Base-by-base conservation (phyloP, 2,329 filamentous ascomycete genomes). In the Diaporthe capsici region DNA sequence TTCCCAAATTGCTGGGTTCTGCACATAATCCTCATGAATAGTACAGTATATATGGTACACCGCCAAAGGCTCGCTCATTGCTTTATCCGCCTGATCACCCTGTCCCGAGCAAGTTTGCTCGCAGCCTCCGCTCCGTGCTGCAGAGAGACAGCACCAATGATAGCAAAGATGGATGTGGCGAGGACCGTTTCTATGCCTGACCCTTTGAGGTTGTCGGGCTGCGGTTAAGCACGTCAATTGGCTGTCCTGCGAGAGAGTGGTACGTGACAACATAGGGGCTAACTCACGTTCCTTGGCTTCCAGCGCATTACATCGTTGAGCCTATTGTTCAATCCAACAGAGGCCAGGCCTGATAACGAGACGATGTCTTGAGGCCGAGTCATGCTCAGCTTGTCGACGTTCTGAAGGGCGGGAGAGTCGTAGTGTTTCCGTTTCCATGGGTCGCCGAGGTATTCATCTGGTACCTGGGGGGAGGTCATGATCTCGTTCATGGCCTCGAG, bases 141-240 rank as follows among this genome's bases (percentile, higher is more conserved):
- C 81, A 99, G 87, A n/a, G 95, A 93, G 72, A 99, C 85, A 15
- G 97, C 97, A 31, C 97, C 97, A 60, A 98, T 86, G 73, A 99
- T 93, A 61, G 96, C 95, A 82, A 95, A 95, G 73, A 99, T 81
- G 4, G 95, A 91, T 77, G 95, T 92, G 67, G 93, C 91, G 73
- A 98, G 86, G 34, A 98, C 92, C 5, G 92, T 87, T 37, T 94
- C 90, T 39, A 94, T 84, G 79, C 97, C 97, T 0, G 95, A 98
- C 25, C 87, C 86, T 71, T 89, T 83, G 72, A 98, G 88, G 80
- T 95, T 92, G 77, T 92, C 87, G 31, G 92, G 90, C 89, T 91
- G 77, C 61, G 37, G n/a, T 47, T 28, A 58, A 51, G 17, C 28
- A 57, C 20, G 67, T 74, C n/a, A 77, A 53, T 10, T 47, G 12